Evolutionary conservation across 1,284 basidiomycete genomes (phyloP).

Genomic region (Sporisorium reilianum): DNA sequence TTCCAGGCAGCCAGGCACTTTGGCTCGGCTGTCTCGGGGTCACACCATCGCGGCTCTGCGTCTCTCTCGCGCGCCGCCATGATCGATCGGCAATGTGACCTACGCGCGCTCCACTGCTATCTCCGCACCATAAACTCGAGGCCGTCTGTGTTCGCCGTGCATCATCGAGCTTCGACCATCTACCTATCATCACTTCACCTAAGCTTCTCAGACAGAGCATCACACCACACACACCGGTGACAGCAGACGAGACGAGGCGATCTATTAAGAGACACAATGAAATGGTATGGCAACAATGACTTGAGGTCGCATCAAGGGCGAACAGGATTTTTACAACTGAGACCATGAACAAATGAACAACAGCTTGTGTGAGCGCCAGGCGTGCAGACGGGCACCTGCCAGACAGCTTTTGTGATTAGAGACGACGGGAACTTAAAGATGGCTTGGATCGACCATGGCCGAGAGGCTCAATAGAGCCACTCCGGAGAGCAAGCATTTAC

Average conservation of each 20-base stretch:
- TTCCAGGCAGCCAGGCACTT: neutral
- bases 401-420: neutral
- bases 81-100: neutral
- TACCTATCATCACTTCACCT: no score
- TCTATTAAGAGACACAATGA: neutral
- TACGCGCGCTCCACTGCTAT: no score
- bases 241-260: neutral
- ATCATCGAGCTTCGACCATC: no score
- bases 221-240: no score
- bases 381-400: no score
- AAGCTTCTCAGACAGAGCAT: no score
- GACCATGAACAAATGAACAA: no score
- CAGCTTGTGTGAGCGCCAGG: no score
- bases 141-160: no score
- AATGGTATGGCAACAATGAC: neutral
- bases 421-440: neutral
- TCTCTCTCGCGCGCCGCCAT: neutral
- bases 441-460: neutral
- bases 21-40: neutral
- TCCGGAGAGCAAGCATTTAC: conserved; percentile 24
- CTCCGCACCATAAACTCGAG: no score
- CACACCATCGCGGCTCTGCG: conserved; percentile 1
- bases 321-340: neutral
- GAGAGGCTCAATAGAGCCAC: neutral
- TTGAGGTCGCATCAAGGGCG: neutral